phyloP scores from a whole-genome alignment of 2,329 filamentous ascomycete species.

The Ophiostoma tasmaniense region DNA sequence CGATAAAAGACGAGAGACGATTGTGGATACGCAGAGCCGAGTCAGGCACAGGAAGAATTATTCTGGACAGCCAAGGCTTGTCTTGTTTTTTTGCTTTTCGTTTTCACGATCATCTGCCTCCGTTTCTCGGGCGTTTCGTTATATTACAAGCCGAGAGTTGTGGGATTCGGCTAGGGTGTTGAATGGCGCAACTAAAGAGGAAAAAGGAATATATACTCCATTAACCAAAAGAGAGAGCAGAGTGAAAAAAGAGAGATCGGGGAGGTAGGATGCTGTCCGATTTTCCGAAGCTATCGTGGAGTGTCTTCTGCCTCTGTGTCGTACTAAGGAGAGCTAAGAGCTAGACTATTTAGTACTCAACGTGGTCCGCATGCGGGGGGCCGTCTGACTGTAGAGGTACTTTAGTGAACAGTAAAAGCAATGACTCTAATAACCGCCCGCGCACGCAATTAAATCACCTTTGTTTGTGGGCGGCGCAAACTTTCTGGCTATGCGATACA shows the following conservation, averaged over 20 bases:
- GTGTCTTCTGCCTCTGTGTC: neutral
- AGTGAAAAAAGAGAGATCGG: neutral
- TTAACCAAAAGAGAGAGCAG: neutral
- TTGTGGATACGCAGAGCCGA: neutral
- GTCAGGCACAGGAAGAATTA: neutral
- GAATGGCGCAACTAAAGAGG: neutral
- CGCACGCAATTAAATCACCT: neutral
- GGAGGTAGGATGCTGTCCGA: neutral
- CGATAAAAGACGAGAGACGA: neutral
- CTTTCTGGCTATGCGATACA: neutral
- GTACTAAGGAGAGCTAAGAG: neutral
- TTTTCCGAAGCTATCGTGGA: neutral
- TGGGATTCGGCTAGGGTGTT: neutral
- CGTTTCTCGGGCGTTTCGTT: conserved; percentile 3
- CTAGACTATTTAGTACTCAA: neutral
- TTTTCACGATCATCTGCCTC: neutral
- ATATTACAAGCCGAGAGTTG: neutral
- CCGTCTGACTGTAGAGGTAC: neutral
- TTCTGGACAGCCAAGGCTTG: neutral
- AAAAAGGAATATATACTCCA: neutral
- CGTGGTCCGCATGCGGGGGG: neutral
- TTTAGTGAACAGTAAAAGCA: neutral
- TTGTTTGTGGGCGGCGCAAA: neutral
- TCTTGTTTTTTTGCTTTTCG: neutral
- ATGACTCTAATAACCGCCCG: neutral